Base-by-base conservation (phyloP, 768 basidiomycete species). In the Obba rivulosa region DNA sequence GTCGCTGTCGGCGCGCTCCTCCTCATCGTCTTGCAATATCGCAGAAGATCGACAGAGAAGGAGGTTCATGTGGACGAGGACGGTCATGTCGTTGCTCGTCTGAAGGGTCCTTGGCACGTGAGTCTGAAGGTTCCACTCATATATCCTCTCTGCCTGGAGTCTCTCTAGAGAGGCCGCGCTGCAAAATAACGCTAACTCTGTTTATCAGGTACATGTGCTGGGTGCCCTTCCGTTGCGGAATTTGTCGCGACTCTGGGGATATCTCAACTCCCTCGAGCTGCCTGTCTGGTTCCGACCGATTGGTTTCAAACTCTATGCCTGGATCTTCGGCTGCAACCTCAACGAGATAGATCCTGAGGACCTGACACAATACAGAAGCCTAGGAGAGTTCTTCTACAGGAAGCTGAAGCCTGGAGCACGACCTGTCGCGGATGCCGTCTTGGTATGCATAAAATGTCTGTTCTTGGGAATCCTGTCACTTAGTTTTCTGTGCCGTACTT, bases 371-470 rank as follows among this genome's bases (percentile, higher is more conserved):
- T 99, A 97, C 64, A 76, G 76, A 1, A 86, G 83, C 63, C 75
- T 99, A n/a, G 94, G 94, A 31, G 91, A 87, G 18, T 99, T 99
- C 69, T 98, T 99, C 71, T 94, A 96, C 66, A 76, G 96, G 25
- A 79, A 79, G 55, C 75, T 99, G 50, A 91, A 87, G 63, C 74
- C 77, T 20, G 96, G 92, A 35, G 81, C 66, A 28, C 77, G 96
- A 18, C 92, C 92, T 3, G 83, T 95, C 17, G 90, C 80, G 23
- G 69, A 80, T 23, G 81, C 86, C 16, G 68, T 79, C 3, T 76
- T 96, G 51, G 93, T 91, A 52, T 52, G 79, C 67, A 1, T 11
- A 9, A 4, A 1, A 31, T 18, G 4, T 35, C 21, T 42, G 7
- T 1, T 13, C 28, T 34, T 22, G 31, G 18, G 18, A 42, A 28